Percentiles rank a stretch among this genome's conserved stretches.
phyloP scores from a whole-genome alignment of 108 stramenopile genomes.

The Skeletonema marinoi region DNA sequence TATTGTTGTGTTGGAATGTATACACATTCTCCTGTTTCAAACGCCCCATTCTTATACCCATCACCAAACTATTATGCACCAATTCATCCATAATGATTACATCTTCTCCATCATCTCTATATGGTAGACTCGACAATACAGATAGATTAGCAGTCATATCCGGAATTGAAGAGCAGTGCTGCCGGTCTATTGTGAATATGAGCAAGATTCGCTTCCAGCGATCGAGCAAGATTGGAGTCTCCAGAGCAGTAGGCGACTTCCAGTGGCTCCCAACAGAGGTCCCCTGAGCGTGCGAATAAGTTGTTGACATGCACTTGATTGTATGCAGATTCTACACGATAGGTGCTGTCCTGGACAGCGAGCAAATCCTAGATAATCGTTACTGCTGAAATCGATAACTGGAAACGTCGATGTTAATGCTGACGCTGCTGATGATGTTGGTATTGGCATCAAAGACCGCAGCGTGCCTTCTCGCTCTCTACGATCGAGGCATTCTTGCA shows the following conservation, averaged over 20 bases:
- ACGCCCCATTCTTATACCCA: slow-evolving; percentile 81
- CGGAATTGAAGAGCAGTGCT: slow-evolving; percentile 92
- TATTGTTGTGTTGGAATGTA: slow-evolving; percentile 87
- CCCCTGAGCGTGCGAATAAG: not conserved
- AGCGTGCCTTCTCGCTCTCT: slow-evolving; percentile 51
- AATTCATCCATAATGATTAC: slow-evolving; percentile 91
- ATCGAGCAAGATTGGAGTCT: slow-evolving; percentile 74
- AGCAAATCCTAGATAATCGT: slow-evolving; percentile 96
- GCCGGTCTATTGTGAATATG: slow-evolving; percentile 72
- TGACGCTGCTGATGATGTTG: not conserved
- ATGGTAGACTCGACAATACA: slow-evolving; percentile 79
- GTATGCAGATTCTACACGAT: slow-evolving; percentile 53
- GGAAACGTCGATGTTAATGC: slow-evolving; percentile 6
- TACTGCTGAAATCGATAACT: slow-evolving; percentile 92
- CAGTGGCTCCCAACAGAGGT: slow-evolving; percentile 81
- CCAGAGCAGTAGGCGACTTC: slow-evolving; percentile 94
- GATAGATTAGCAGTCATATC: slow-evolving; percentile 98
- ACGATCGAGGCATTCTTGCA: slow-evolving; percentile 46
- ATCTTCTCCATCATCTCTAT: slow-evolving; percentile 50
- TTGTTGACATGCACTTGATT: slow-evolving; percentile 7
- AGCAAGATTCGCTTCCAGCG: slow-evolving; percentile 76
- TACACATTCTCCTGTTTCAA: slow-evolving; percentile 39
- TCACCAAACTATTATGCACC: slow-evolving; percentile 90
- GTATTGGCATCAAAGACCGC: slow-evolving; percentile 42
- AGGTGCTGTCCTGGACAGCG: slow-evolving; percentile 59